Base-by-base conservation (phyloP, 2,329 filamentous ascomycete genomes). In the Huntiella bhutanensis region DNA sequence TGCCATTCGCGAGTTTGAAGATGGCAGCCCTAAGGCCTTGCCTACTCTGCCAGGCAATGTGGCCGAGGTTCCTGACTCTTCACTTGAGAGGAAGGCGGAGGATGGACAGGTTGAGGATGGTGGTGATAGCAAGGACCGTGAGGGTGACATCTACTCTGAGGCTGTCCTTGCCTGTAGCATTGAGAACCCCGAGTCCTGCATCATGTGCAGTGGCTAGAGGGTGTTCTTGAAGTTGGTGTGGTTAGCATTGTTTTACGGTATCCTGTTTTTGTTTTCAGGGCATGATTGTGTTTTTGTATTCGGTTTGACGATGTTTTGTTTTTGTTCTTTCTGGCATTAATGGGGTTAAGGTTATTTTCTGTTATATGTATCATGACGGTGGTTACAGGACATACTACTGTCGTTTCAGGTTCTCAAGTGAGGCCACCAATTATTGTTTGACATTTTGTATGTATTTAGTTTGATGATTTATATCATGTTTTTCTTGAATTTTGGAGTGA, bases 61-160 rank as follows among this genome's bases (percentile, higher is more conserved):
- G 51, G 68, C 71, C 4, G 73, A 81, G 57, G 66, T 85, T 16
- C 68, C 70, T 1, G 71, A 74, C 50, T 63, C 73, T 13, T 64
- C 66, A n/a, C 55, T 70, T 33, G 63, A 66, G 43, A 65, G 58
- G 48, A 69, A 68, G 60, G 73, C 68, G 60, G 60, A 62, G 19
- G 55, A 59, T 15, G 80, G 88, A 62, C 71, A 74, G 2, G 85
- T 93, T 59, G 86, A 92, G 55, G 71, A 71, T 40, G 73, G 80
- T 49, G 70, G 75, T 17, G 75, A 80, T 52, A 85, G 72, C 57
- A 74, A 79, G 53, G 77, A 80, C 54, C 75, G 82, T 8, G 87
- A 95, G 62, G 76, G 75, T 43, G 88, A 98, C 60, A 98, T 98
- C 55, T 98, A 94, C 63, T 88, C 88, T 0, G 83, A 96, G 55